Evolutionary conservation across 2,329 filamentous ascomycete genomes (phyloP).

Genomic region (Scedosporium aurantiacum): DNA sequence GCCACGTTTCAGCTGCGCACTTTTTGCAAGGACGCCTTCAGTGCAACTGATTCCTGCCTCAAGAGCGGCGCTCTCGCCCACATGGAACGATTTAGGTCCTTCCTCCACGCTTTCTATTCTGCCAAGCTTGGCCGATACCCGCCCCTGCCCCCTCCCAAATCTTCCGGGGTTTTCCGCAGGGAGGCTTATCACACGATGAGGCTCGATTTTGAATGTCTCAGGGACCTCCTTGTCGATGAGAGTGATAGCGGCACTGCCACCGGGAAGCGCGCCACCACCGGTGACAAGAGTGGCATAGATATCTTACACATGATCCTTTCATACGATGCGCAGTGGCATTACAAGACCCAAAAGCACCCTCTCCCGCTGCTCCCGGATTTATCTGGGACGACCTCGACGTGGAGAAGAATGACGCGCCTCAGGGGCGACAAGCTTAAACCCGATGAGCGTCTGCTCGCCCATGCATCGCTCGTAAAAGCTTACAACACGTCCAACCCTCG

Average conservation of each 20-base stretch:
- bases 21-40: conserved; percentile 63
- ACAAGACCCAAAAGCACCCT: conserved; percentile 49
- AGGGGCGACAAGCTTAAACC: conserved; percentile 30
- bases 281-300: conserved; percentile 53
- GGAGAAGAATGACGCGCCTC: conserved; percentile 30
- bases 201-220: conserved; percentile 59
- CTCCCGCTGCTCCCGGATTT: conserved; percentile 54
- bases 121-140: conserved; percentile 63
- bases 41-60: conserved; percentile 54
- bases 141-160: conserved; percentile 33
- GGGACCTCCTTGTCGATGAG: conserved; percentile 59
- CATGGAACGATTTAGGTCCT: conserved; percentile 60
- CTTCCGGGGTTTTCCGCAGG: conserved; percentile 34
- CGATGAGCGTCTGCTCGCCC: conserved; percentile 36
- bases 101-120: conserved; percentile 56
- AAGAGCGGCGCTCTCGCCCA: conserved; percentile 50
- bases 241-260: conserved; percentile 11
- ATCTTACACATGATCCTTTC: conserved; percentile 55
- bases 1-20: conserved; percentile 47
- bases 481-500: conserved; percentile 31
- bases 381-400: conserved; percentile 14
- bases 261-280: conserved; percentile 26
- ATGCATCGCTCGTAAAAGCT: conserved; percentile 41
- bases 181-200: conserved; percentile 48
- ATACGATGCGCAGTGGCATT: conserved; percentile 53